Evolutionary conservation across 768 basidiomycete species (phyloP), one percentile per base, ranked within the genome.

Genomic region (Chalciporus sphaerocephalus): DNA sequence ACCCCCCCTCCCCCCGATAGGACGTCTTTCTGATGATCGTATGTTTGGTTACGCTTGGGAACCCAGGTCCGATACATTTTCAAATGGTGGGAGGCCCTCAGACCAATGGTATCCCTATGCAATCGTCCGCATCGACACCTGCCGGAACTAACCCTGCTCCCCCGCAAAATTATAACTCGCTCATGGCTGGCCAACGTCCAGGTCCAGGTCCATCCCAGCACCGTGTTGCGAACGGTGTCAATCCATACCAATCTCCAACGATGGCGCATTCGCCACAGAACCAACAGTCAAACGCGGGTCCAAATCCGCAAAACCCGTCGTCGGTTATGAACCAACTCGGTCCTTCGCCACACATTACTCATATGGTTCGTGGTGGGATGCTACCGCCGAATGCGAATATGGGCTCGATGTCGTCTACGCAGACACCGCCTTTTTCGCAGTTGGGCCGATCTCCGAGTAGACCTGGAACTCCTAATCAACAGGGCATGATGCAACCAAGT

Each of bases 181-280:
- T 68, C 52, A 53, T 69, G 38, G 64, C 61, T 2, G 64, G 60
- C 6, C 73, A 68, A 33, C 65, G 66, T 18, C 56, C 60, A 6
- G 53, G 66, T 18, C 56, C 60, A 6, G 53, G 50, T 11, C 46
- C 37, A 2, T 64, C 64, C 13, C 75, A 65, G 48, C 75, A 73
- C 49, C 75, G 74, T 18, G 63, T 57, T 3, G 68, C 73, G 16
- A 76, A 76, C 44, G 79, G 75, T 12, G 50, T 66, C 12, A 54
- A 65, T 45, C 75, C 77, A 8, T 85, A 80, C 61, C 80, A 75
- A 33, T 84, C 82, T 17, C 84, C 84, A 4, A 81, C 76, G 2
- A 81, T 85, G 64, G 70, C 80, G 2, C 74, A 77, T 40, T 81
- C 82, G 4, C 76, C 80, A 0, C 81, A 81, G 50, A 74, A 74